Evolutionary conservation across 2,329 filamentous ascomycete species (phyloP).

Genomic region (Apiospora kogelbergensis): DNA sequence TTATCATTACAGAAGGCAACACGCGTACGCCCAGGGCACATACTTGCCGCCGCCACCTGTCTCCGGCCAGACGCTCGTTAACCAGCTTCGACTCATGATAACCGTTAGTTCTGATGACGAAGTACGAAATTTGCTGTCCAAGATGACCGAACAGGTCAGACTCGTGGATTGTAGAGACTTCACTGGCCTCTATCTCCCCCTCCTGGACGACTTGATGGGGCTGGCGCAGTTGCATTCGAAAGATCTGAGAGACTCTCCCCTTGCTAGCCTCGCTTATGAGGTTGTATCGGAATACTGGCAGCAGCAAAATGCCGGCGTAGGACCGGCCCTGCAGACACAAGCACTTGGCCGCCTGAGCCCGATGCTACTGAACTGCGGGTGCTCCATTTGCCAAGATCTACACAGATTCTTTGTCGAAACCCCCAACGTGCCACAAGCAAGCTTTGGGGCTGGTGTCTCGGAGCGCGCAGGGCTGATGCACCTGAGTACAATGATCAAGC

Average conservation of each 20-base stretch:
- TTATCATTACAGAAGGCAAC: background rate
- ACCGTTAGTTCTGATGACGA: background rate
- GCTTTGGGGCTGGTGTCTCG: background rate
- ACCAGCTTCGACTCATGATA: background rate
- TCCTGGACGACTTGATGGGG: background rate
- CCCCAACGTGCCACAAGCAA: background rate
- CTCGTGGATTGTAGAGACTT: background rate
- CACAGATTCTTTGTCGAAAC: background rate
- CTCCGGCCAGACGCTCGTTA: background rate
- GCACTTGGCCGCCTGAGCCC: background rate
- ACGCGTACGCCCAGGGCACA: background rate
- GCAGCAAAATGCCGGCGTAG: background rate
- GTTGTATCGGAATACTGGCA: background rate
- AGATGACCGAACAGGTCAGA: background rate
- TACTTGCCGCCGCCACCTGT: background rate
- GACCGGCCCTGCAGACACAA: background rate
- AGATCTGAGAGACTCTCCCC: background rate
- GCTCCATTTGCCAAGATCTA: background rate
- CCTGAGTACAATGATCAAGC: background rate
- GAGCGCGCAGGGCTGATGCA: background rate
- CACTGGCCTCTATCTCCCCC: background rate
- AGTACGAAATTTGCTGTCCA: background rate
- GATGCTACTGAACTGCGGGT: background rate
- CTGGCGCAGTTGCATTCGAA: background rate
- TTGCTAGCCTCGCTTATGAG: background rate